phyloP scores from a whole-genome alignment of 495 filamentous ascomycete genomes.

The Trichoderma gamsii region DNA sequence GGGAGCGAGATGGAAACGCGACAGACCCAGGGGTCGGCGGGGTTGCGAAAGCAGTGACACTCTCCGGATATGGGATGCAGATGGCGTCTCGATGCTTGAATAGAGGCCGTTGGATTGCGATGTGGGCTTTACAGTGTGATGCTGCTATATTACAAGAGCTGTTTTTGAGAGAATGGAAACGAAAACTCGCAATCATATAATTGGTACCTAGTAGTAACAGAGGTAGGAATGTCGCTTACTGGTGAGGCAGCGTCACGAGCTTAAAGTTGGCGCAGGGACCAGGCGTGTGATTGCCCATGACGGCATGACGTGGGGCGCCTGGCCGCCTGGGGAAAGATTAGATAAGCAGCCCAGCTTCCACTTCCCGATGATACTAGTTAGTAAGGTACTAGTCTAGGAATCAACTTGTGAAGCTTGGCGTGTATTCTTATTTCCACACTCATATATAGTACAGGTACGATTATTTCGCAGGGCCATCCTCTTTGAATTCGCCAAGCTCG shows the following conservation, averaged over 20 bases:
- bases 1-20: slow-evolving; percentile 16
- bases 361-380: too few species aligned
- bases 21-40: slow-evolving; percentile 8
- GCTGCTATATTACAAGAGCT: background rate
- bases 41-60: background rate
- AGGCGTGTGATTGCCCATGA: slow-evolving; percentile 10
- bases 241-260: slow-evolving; percentile 5
- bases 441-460: too few species aligned
- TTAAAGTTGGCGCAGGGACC: slow-evolving; percentile 10
- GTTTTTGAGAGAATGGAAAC: background rate
- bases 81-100: background rate
- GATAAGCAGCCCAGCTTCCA: background rate
- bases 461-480: too few species aligned
- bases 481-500: too few species aligned
- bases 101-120: background rate
- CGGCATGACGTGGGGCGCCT: slow-evolving; percentile 4
- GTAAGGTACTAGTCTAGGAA: background rate
- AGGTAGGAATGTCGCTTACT: background rate
- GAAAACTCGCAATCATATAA: too few species aligned
- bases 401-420: background rate
- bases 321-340: background rate
- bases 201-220: too few species aligned
- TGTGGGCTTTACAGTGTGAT: background rate
- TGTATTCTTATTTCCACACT: too few species aligned
- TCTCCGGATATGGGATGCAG: background rate